Evolutionary conservation across 2,329 filamentous ascomycete species (phyloP), one percentile per base, ranked within the genome.

Genomic region (Penicillium crustosum): DNA sequence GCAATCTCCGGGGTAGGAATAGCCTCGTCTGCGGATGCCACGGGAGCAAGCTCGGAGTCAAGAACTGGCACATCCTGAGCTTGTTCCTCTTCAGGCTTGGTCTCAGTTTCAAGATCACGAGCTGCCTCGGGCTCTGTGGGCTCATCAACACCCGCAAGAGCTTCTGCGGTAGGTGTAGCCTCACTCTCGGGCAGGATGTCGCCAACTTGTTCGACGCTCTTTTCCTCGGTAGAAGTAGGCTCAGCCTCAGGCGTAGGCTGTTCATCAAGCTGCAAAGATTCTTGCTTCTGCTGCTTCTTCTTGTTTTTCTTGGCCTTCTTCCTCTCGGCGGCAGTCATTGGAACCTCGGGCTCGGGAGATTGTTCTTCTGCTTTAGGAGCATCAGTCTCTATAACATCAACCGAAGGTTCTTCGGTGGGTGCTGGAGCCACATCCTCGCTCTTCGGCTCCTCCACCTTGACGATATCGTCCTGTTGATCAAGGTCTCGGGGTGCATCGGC

Each of bases 231-330:
- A 12, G 53, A 27, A 43, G 50, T 35, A 53, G 51, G 35, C 13
- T 62, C 57, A 19, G 29, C 10, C 23, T 58, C 57, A 6, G 17
- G 8, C 10, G 53, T 25, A 12, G 54, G 19, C 47, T 63, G 45
- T 15, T 55, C 58, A 6, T 62, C 60, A 25, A 57, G 38, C n/a
- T 59, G 55, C 27, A 52, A 43, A 27, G 65, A 64, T 25, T 64
- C 58, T 29, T 52, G 53, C 45, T 65, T 59, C 31, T 66, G 53
- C 41, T 65, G 54, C 41, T 65, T 64, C 39, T 72, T 72, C 61
- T 68, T 72, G 33, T 69, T 70, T 59, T 79, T 81, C 69, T 79
- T 79, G 10, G 70, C 69, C 62, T 76, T 79, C 57, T 72, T 75
- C 61, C 70, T 73, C 39, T 66, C 59, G 5, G 65, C 64, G 13